Evolutionary conservation across 371 early-diverging fungal genomes (phyloP), one percentile per base, ranked within the genome.

Genomic region (Blakeslea trispora): DNA sequence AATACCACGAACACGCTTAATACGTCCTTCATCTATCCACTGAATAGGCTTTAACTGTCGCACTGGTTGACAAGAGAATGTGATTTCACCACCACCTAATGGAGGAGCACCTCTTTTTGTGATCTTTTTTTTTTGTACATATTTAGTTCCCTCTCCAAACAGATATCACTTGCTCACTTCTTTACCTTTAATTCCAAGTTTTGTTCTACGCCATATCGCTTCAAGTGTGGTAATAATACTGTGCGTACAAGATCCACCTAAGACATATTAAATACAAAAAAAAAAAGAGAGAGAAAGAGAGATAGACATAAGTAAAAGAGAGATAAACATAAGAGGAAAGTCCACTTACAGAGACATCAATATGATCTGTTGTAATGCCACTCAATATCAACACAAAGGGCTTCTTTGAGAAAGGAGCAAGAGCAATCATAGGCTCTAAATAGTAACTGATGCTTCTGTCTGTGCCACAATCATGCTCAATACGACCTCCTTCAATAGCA

Each of bases 1-100:
- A 41, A 99, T 91, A 23, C 99, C 99, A 54, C 98, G 92, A 57
- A 98, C 93, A 42, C 92, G 86, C 66, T 93, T 94, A 52, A 97
- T 90, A 60, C 87, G 76, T 21, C 95, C 94, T 53, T 87, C 87
- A 24, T 95, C 94, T 8, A 81, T 72, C 55, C 93, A 85, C 65
- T 89, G 85, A 39, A 92, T 72, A 37, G 95, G 89, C 57, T 87
- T 86, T 46, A 98, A 71, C n/a, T 84, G 74, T 14, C 91, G 85
- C 46, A 96, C 83, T 45, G 81, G 81, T 5, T 92, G 89, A 70
- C 96, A 95, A 17, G 81, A 77, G 66, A 99, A 95, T 31, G 75
- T 68, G 46, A 97, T 85, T 59, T 93, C 90, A 51, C 99, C 99
- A 5, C 99, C 96, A 52, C 98, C 99, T 45, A 87, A 72, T 11